Percentiles rank a stretch among this genome's conserved stretches.
Conservation (phyloP, 1,284 basidiomycete species). For the Sphagnurus paluster region DNA sequence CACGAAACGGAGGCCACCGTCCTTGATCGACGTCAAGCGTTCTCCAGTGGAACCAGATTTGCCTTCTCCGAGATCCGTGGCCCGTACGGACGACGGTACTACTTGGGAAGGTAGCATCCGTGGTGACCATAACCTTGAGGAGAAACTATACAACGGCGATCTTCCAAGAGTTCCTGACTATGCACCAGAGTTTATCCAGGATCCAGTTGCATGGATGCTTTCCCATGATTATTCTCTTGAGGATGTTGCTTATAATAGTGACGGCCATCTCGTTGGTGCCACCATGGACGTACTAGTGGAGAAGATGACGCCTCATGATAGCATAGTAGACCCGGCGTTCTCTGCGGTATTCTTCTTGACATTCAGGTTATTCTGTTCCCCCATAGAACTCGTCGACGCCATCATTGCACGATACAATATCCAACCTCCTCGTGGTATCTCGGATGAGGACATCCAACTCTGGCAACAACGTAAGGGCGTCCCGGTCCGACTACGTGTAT, state of each 20-base stretch:
- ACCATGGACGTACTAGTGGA: slow-evolving; percentile 88
- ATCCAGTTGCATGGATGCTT: slow-evolving; percentile 56
- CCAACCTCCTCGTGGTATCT: slow-evolving; percentile 55
- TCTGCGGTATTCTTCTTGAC: slow-evolving; percentile 92
- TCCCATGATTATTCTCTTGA: slow-evolving; percentile 73
- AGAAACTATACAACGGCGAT: slow-evolving; percentile 55
- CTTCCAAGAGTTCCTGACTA: slow-evolving; percentile 49
- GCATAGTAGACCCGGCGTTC: slow-evolving; percentile 83
- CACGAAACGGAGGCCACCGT: slow-evolving; percentile 30
- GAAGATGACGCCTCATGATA: slow-evolving; percentile 95
- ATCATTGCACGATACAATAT: slow-evolving; percentile 85
- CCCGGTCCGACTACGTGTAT: slow-evolving; percentile 87
- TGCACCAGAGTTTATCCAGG: slow-evolving; percentile 38
- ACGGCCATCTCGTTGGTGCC: slow-evolving; percentile 89
- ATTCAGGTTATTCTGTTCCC: slow-evolving; percentile 91
- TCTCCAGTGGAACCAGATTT: slow-evolving; percentile 40
- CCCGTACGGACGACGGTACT: slow-evolving; percentile 50
- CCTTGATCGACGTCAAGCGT: slow-evolving; percentile 26
- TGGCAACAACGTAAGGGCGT: slow-evolving; percentile 89
- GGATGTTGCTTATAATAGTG: slow-evolving; percentile 89
- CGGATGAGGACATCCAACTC: slow-evolving; percentile 62
- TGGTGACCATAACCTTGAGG: slow-evolving; percentile 42
- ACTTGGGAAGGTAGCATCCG: slow-evolving; percentile 55
- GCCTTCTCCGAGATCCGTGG: slow-evolving; percentile 49
- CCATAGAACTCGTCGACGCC: slow-evolving; percentile 72